Evolutionary conservation across 345 rosid genomes (phyloP), one percentile per base, ranked within the genome.

Genomic region (Angophora floribunda): DNA sequence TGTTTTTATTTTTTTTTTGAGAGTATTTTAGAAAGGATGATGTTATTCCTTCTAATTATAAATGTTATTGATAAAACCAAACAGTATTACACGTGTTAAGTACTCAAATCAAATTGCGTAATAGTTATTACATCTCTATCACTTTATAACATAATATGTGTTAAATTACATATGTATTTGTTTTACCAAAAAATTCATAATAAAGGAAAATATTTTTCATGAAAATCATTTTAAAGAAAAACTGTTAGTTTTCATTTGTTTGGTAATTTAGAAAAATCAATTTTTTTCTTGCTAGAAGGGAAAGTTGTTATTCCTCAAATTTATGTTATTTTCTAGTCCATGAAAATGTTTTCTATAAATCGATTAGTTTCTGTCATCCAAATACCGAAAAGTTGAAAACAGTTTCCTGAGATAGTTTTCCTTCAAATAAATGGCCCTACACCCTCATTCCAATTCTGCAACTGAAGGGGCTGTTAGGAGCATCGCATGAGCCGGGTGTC

Each of bases 331-430:
- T 59, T 59, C 5, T 1, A 59, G n/a, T 11, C 14, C 1, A 0
- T 59, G 26, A 26, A 59, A 26, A 59, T 1, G 0, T 5, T 59
- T 59, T 59, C 26, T 1, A 1, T 6, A 59, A 0, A 26, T 26
- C 14, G 0, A 59, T 24, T 59, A 59, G 5, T 59, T 59, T 59
- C 6, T 1, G 1, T 24, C n/a, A 2, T 57, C 65, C n/a, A 10
- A 59, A 59, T 3, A 59, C 30, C 51, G 51, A 12, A 26, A 57
- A 57, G 57, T 57, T 13, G 22, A 6, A 24, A 59, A 26, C 13
- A 11, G 24, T 59, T 59, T 59, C 10, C 30, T 9, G 24, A 59
- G 9, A 4, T 28, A 22, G 65, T 59, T 59, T 26, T 59, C 30
- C 65, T 59, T 59, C 1, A 1, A 0, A 11, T 10, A 28, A 59